These are phyloP conservation scores for Microsporum ferrugineum DNA, from an alignment of 2,329 filamentous ascomycete species.

Conservation along the genomic window DNA sequence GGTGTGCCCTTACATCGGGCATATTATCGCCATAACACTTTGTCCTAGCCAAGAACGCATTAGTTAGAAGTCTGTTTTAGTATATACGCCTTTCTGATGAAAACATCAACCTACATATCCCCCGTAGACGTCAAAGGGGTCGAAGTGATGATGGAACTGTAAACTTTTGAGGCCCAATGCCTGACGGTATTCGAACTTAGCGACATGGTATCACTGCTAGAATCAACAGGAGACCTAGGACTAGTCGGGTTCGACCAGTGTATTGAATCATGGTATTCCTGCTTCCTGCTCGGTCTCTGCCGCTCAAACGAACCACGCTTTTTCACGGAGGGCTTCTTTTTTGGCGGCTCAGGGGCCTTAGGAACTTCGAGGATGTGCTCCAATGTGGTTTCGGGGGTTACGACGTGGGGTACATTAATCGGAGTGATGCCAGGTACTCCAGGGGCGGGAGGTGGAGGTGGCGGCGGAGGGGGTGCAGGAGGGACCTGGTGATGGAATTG, in stretches of 20 bases:
- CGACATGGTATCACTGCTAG: background rate
- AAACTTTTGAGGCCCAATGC: slow-evolving; percentile 36
- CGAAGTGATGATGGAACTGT: slow-evolving; percentile 20
- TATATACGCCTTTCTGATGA: background rate
- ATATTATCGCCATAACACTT: slow-evolving; percentile 25
- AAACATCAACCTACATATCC: slow-evolving; percentile 21
- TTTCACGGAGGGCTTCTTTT: background rate
- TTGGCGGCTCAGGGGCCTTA: background rate
- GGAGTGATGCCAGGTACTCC: background rate
- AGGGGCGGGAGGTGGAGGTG: background rate
- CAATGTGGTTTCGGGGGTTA: background rate
- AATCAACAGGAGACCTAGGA: background rate
- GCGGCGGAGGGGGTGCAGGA: background rate
- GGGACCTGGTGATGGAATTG: background rate
- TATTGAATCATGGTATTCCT: background rate
- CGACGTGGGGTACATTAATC: background rate
- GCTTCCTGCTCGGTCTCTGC: slow-evolving; percentile 5
- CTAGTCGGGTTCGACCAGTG: background rate
- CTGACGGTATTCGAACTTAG: slow-evolving; percentile 23
- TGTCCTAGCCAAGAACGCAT: slow-evolving; percentile 19
- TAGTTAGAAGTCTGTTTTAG: background rate
- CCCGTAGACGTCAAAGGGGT: slow-evolving; percentile 19
- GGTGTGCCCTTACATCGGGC: slow-evolving; percentile 20
- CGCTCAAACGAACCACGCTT: slow-evolving; percentile 10
- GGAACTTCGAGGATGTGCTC: slow-evolving; percentile 7